These are phyloP conservation scores for Onygena corvina DNA, from an alignment of 2,329 filamentous ascomycete genomes.

Conservation along the genomic window DNA sequence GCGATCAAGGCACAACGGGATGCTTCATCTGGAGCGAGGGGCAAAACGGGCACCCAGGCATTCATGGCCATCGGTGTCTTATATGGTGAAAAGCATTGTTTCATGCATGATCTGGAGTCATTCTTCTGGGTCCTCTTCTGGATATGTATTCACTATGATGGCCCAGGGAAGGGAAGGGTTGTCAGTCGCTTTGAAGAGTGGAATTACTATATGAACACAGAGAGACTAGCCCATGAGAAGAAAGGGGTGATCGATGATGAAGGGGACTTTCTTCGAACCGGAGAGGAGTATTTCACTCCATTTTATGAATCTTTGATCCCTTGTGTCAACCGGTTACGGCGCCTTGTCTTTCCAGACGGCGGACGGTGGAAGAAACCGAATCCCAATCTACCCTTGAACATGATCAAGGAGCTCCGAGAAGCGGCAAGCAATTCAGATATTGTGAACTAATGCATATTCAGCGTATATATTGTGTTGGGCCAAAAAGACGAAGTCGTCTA, in stretches of 20 bases:
- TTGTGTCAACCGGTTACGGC: background rate
- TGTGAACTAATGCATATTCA: too few species aligned
- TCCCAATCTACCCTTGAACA: background rate
- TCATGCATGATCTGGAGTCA: slow-evolving; percentile 40
- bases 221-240: background rate
- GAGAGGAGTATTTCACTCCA: background rate
- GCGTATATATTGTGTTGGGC: too few species aligned
- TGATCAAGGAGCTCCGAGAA: background rate
- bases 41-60: slow-evolving; percentile 31
- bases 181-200: background rate
- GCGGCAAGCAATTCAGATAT: background rate
- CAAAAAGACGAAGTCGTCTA: too few species aligned
- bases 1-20: slow-evolving; percentile 25
- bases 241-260: background rate
- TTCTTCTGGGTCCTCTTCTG: slow-evolving; percentile 41
- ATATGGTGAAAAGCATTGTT: slow-evolving; percentile 21
- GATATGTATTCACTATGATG: slow-evolving; percentile 36
- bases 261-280: background rate
- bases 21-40: slow-evolving; percentile 28
- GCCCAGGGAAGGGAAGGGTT: slow-evolving; percentile 16
- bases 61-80: slow-evolving; percentile 34
- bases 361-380: background rate
- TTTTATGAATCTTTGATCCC: background rate
- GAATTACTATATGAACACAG: background rate
- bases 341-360: background rate